Evolutionary conservation across 2,329 filamentous ascomycete genomes (phyloP), one percentile per base, ranked within the genome.

Genomic region (Hypoxylon sp.): DNA sequence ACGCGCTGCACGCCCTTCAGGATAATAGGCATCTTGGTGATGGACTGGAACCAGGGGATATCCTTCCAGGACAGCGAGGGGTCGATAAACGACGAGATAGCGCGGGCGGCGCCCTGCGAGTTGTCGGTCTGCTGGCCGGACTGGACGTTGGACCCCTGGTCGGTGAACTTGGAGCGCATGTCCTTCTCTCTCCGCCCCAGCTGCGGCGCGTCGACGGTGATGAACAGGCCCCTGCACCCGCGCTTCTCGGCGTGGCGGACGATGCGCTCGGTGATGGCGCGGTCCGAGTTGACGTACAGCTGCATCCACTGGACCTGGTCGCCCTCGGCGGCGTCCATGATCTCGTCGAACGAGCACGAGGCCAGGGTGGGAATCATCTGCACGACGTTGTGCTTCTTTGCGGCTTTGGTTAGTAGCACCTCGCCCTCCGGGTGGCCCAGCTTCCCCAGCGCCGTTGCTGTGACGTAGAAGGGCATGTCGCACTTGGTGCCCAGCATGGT

Each of bases 291-390:
- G 71, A 99, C 92, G 80, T 97, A 97, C 0, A 99, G 87, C 80
- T 99, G 95, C 70, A 99, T 83, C 95, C 95, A 99, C 79, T 98
- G 95, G 4, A 93, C 88, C 78, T 97, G 94, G 66, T 91, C 89
- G 46, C 86, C 91, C 67, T 87, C 82, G 28, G 85, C 87, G 17
- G 94, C 95, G 77, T 98, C 95, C 68, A 96, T 83, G 62, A 99
- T 97, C 79, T 99, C 94, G 80, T 99, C 95, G 73, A 99, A 97
- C 1, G 93, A 95, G 82, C 95, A 98, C 1, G 93, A 97, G 1
- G 95, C 95, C 6, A 99, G 85, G 2, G 95, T 99, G 1, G 95
- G 95, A 65, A 99, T 98, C 95, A 99, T 99, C 79, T 99, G 95
- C 65, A 98, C 87, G 53, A 98, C 90, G 74, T 94, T 88, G 83